These are phyloP conservation scores for Ophiostoma sp. DNA, from an alignment of 2,329 filamentous ascomycete genomes.

Conservation along the genomic window DNA sequence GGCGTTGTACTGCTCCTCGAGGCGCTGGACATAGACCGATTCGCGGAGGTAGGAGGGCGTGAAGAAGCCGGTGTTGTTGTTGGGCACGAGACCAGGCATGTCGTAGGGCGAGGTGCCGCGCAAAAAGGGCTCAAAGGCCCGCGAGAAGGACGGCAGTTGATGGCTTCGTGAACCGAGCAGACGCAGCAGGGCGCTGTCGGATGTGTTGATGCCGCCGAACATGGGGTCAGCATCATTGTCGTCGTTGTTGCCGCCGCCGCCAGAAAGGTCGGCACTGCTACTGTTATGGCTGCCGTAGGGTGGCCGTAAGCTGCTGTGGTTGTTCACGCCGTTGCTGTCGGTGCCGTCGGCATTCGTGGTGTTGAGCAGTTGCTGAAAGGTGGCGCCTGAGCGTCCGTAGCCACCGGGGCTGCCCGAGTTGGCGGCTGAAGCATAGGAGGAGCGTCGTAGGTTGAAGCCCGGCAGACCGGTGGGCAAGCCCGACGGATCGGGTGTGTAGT, in stretches of 20 bases:
- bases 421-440: slow-evolving; percentile 47
- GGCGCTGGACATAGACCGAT: slow-evolving; percentile 74
- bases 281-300: slow-evolving; percentile 17
- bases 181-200: slow-evolving; percentile 30
- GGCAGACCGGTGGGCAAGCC: slow-evolving; percentile 33
- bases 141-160: slow-evolving; percentile 50
- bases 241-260: neutral
- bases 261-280: neutral
- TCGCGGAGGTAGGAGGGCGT: slow-evolving; percentile 79
- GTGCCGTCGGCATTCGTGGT: slow-evolving; percentile 30
- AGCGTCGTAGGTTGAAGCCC: slow-evolving; percentile 39
- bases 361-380: slow-evolving; percentile 54
- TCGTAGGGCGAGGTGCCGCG: slow-evolving; percentile 32
- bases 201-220: slow-evolving; percentile 36
- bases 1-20: slow-evolving; percentile 68
- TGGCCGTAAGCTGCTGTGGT: slow-evolving; percentile 33
- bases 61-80: slow-evolving; percentile 61
- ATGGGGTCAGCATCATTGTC: slow-evolving; percentile 35
- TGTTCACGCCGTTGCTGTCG: slow-evolving; percentile 27
- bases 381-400: slow-evolving; percentile 41
- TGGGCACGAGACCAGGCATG: slow-evolving; percentile 27
- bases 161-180: slow-evolving; percentile 33
- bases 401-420: slow-evolving; percentile 39
- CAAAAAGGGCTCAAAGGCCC: slow-evolving; percentile 55
- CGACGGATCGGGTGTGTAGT: slow-evolving; percentile 38